phyloP scores from a whole-genome alignment of 1,284 basidiomycete species.

The Ceratobasidium sp. region DNA sequence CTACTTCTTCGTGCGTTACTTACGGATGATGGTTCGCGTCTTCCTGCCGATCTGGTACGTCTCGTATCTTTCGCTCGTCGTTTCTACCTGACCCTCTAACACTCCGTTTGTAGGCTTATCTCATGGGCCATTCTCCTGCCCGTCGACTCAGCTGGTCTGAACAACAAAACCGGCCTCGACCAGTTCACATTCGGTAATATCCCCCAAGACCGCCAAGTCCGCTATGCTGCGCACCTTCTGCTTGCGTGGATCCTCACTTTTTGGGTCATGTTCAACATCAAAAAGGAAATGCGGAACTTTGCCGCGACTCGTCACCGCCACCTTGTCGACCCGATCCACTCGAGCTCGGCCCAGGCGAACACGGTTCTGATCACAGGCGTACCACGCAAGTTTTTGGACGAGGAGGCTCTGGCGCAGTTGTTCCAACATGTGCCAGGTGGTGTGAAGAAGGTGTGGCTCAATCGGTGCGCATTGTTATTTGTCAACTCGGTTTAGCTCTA shows the following conservation, averaged over 20 bases:
- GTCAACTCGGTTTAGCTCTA: neutral
- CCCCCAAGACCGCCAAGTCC: constrained; percentile 50
- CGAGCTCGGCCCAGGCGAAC: constrained; percentile 75
- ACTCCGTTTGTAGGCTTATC: too few relatives aligned
- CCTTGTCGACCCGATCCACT: constrained; percentile 74
- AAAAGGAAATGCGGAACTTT: constrained; percentile 75
- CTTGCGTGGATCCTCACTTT: constrained; percentile 62
- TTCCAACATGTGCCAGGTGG: constrained; percentile 82
- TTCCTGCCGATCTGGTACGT: constrained; percentile 73
- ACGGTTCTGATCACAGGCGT: constrained; percentile 84
- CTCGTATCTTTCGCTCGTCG: too few relatives aligned
- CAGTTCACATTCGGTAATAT: constrained; percentile 67
- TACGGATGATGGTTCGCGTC: constrained; percentile 74
- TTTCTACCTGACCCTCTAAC: neutral
- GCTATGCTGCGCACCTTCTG: constrained; percentile 66
- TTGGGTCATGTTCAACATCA: constrained; percentile 79
- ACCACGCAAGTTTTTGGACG: constrained; percentile 73
- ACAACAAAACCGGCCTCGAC: constrained; percentile 62
- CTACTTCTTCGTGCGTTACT: constrained; percentile 80
- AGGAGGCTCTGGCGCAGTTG: constrained; percentile 72
- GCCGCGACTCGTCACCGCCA: constrained; percentile 77
- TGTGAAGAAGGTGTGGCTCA: constrained; percentile 81
- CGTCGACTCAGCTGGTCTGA: constrained; percentile 68
- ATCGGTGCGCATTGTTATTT: constrained; percentile 68
- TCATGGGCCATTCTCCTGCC: too few relatives aligned